Evolutionary conservation across 225 moss, liverwort and hornwort species (phyloP).

Genomic region (Lunularia cruciata): DNA sequence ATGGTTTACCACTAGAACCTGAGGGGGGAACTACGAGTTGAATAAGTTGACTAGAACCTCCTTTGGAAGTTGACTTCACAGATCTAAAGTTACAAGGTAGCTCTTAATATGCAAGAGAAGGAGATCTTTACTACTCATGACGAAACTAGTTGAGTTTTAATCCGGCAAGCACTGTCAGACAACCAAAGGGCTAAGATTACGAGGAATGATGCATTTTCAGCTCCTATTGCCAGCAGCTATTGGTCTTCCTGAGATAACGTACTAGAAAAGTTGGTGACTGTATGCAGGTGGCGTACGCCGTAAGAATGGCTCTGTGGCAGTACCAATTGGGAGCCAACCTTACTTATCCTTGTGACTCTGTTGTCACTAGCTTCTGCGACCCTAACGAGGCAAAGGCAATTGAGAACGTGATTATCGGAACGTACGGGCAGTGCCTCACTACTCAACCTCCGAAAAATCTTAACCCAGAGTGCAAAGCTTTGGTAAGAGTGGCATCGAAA

Average conservation of each 20-base stretch:
- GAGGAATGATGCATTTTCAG: not conserved
- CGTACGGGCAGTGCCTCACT: slow-evolving; percentile 49
- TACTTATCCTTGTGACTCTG: slow-evolving; percentile 42
- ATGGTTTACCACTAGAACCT: too few relatives aligned
- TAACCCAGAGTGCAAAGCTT: slow-evolving; percentile 30
- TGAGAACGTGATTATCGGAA: slow-evolving; percentile 33
- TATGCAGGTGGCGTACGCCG: slow-evolving; percentile 50
- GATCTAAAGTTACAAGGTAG: too few relatives aligned
- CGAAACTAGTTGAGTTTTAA: not conserved
- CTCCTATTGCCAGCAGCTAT: not conserved
- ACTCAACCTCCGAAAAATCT: slow-evolving; percentile 23
- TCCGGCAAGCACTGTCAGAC: not conserved
- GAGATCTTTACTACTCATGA: too few relatives aligned
- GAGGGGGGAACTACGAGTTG: too few relatives aligned
- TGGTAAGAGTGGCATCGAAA: slow-evolving; percentile 39
- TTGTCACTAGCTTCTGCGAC: slow-evolving; percentile 33
- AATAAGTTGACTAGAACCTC: too few relatives aligned
- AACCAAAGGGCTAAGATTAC: not conserved
- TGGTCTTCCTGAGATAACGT: not conserved
- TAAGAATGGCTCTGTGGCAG: slow-evolving; percentile 52
- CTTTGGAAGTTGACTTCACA: too few relatives aligned
- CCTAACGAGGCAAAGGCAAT: slow-evolving; percentile 28
- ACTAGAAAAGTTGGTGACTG: not conserved
- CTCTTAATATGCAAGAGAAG: too few relatives aligned
- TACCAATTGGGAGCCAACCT: slow-evolving; percentile 40